Conservation (phyloP, 1,284 basidiomycete genomes). For the Cutaneotrichosporon cavernicola region DNA sequence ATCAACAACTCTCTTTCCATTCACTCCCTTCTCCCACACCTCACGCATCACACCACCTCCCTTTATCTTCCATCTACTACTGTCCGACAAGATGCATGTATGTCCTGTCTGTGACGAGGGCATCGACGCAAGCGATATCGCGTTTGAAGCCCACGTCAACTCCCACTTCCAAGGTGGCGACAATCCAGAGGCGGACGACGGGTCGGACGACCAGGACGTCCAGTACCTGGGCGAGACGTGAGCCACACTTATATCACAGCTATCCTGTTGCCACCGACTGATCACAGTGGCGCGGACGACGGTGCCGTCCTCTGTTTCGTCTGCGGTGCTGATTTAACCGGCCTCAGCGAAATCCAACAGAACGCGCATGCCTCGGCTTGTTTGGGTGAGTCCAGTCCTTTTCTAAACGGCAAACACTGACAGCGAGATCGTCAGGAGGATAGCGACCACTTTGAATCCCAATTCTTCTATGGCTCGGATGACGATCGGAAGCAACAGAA, state of each 20-base stretch:
- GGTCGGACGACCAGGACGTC: not conserved
- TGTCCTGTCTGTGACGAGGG: slow-evolving; percentile 40
- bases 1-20: not conserved
- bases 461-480: not conserved
- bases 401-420: not conserved
- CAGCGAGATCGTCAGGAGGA: not conserved
- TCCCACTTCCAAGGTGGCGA: slow-evolving; percentile 30
- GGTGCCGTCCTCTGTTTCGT: slow-evolving; percentile 28
- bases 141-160: slow-evolving; percentile 42
- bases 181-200: not conserved
- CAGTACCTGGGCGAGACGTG: slow-evolving; percentile 11
- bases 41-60: not conserved
- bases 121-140: slow-evolving; percentile 30
- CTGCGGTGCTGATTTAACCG: slow-evolving; percentile 30
- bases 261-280: not conserved
- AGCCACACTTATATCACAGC: not conserved
- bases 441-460: slow-evolving; percentile 4
- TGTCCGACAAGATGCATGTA: slow-evolving; percentile 15
- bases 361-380: slow-evolving; percentile 36
- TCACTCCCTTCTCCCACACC: not conserved
- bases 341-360: slow-evolving; percentile 17
- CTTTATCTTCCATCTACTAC: not conserved
- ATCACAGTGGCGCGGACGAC: not conserved
- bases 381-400: slow-evolving; percentile 24
- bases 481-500: slow-evolving; percentile 5